A percentile compares a stretch with the other conserved stretches of the same genome.
phyloP scores from a whole-genome alignment of 2,329 filamentous ascomycete species.

The Neobulgaria alba region DNA sequence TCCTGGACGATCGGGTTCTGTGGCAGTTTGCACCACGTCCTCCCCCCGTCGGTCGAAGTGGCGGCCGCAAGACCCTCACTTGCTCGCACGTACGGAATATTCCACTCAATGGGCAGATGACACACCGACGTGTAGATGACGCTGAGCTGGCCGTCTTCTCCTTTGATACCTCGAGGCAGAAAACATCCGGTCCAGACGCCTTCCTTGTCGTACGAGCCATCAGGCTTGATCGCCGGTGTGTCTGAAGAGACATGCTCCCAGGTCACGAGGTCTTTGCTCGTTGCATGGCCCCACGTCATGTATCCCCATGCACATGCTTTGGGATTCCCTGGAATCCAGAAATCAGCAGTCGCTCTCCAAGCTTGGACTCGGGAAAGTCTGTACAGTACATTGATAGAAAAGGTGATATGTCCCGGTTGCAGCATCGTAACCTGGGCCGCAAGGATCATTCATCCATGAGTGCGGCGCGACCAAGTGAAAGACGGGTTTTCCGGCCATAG shows the following conservation, averaged over 20 bases:
- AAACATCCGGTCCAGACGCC: conserved; percentile 20
- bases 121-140: conserved; percentile 20
- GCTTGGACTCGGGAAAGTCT: not conserved
- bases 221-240: conserved; percentile 13
- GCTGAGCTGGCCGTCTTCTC: conserved; percentile 11
- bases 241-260: conserved; percentile 35
- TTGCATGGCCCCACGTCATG: conserved; percentile 59
- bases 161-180: conserved; percentile 11
- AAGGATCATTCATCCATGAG: conserved; percentile 49
- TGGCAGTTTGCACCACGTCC: conserved; percentile 16
- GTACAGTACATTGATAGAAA: not conserved
- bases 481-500: too few species aligned
- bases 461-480: conserved; percentile 46
- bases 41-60: conserved; percentile 16
- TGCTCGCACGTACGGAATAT: conserved; percentile 14
- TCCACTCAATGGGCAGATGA: conserved; percentile 18
- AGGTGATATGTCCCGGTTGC: not conserved
- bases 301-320: conserved; percentile 41
- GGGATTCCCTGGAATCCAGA: conserved; percentile 47
- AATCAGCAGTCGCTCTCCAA: not conserved
- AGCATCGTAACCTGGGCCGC: not conserved
- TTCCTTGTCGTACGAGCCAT: conserved; percentile 13
- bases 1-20: conserved; percentile 14
- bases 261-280: conserved; percentile 49
- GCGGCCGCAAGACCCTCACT: conserved; percentile 19